Evolutionary conservation across 1,284 basidiomycete genomes (phyloP).

Genomic region (Pseudozyma thailandica): DNA sequence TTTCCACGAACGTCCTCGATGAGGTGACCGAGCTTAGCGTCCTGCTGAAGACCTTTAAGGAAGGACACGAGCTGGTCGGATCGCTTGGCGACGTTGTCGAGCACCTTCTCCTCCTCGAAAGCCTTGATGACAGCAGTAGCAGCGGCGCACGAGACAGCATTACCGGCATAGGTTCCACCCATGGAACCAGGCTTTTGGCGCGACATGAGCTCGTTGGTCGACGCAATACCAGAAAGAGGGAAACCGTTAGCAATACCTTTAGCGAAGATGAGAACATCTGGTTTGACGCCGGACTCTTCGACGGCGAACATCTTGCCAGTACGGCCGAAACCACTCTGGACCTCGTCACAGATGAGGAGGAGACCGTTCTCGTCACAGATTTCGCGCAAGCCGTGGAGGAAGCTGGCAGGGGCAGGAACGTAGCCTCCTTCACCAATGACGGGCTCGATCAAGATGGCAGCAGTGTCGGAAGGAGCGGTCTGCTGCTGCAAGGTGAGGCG

Average conservation of each 20-base stretch:
- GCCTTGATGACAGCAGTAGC: conserved; percentile 56
- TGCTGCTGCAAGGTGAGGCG: conserved; percentile 86
- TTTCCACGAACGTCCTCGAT: conserved; percentile 64
- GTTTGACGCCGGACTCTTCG: conserved; percentile 80
- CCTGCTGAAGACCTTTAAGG: conserved; percentile 42
- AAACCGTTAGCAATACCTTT: conserved; percentile 96
- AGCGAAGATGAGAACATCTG: conserved; percentile 88
- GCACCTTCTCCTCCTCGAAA: conserved; percentile 59
- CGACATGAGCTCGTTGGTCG: conserved; percentile 83
- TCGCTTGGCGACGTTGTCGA: conserved; percentile 61
- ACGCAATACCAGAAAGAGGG: conserved; percentile 87
- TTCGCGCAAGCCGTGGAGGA: conserved; percentile 80
- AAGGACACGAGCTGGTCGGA: conserved; percentile 58
- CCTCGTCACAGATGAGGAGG: conserved; percentile 94
- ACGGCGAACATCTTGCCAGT: conserved; percentile 73
- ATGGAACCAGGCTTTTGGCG: conserved; percentile 82
- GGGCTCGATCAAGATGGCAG: conserved; percentile 90
- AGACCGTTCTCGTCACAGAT: conserved; percentile 89
- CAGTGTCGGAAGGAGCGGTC: conserved; percentile 84
- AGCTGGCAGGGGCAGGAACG: conserved; percentile 84
- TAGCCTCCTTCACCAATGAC: conserved; percentile 93
- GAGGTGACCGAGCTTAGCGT: conserved; percentile 42
- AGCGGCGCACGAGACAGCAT: conserved; percentile 63
- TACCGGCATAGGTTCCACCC: conserved; percentile 71
- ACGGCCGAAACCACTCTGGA: conserved; percentile 77